Percentiles rank a stretch among this genome's conserved stretches.
Evolutionary conservation across 169 alveolate genomes (phyloP).

Genomic region (Plasmodium ovale): DNA sequence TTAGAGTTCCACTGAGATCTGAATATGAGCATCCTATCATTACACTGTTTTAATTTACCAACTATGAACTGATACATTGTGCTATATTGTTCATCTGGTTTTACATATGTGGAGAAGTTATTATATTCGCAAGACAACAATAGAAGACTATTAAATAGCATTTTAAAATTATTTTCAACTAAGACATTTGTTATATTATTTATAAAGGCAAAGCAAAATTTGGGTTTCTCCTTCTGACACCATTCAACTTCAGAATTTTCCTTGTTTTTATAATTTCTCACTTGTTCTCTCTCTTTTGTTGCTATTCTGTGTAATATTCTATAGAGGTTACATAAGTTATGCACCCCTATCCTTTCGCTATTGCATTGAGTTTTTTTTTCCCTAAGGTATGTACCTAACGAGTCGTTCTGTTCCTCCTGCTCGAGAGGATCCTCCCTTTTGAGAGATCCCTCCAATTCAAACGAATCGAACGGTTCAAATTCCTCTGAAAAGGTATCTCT

Average conservation of each 20-base stretch:
- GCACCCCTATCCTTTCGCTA: too few relatives aligned
- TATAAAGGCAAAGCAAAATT: slow-evolving; percentile 24
- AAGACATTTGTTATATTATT: slow-evolving; percentile 30
- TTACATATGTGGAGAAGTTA: slow-evolving; percentile 16
- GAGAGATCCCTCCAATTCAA: background rate
- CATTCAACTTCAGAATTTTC: background rate
- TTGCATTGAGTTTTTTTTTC: too few relatives aligned
- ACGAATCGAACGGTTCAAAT: background rate
- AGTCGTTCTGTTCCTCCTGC: too few relatives aligned
- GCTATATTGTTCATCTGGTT: background rate
- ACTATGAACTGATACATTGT: slow-evolving; percentile 61
- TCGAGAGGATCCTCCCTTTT: too few relatives aligned
- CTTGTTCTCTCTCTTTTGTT: background rate
- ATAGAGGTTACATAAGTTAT: too few relatives aligned
- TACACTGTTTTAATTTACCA: slow-evolving; percentile 11
- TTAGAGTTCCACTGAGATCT: background rate
- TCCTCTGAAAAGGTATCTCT: background rate
- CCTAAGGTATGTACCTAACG: too few relatives aligned
- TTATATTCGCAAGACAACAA: slow-evolving; percentile 51
- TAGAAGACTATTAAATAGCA: slow-evolving; percentile 30
- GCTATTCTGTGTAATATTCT: too few relatives aligned
- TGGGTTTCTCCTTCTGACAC: background rate
- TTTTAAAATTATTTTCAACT: slow-evolving; percentile 42
- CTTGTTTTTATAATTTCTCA: background rate
- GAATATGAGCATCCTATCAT: slow-evolving; percentile 37